These are phyloP conservation scores for Ascochyta lentis DNA, from an alignment of 2,329 filamentous ascomycete species.

Conservation along the genomic window DNA sequence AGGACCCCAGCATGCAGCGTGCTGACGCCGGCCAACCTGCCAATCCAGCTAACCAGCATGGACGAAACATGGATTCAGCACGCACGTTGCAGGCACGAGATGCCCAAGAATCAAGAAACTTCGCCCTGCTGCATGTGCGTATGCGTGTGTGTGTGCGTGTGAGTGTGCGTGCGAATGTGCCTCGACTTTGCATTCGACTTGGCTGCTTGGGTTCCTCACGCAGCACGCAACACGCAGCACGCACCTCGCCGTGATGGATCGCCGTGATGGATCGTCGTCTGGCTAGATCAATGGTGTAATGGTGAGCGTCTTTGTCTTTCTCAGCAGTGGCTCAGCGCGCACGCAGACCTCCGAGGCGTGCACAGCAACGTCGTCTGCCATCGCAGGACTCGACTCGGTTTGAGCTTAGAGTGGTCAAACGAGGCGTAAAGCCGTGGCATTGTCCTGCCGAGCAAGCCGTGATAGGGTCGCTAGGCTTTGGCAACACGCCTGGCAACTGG, in stretches of 20 bases:
- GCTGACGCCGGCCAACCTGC: constrained; percentile 16
- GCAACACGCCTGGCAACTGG: constrained; percentile 23
- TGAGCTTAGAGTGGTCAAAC: constrained; percentile 11
- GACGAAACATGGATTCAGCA: constrained; percentile 8
- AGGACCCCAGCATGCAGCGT: constrained; percentile 6
- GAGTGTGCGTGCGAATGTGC: neutral
- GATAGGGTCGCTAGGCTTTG: constrained; percentile 27
- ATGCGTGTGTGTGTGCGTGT: neutral
- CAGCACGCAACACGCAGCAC: too few relatives aligned
- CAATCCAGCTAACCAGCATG: constrained; percentile 5
- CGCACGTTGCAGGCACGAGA: constrained; percentile 3
- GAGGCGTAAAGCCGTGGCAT: constrained; percentile 23
- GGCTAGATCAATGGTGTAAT: neutral
- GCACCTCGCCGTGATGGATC: neutral
- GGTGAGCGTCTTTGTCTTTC: neutral
- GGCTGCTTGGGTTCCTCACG: neutral
- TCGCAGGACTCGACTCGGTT: constrained; percentile 6
- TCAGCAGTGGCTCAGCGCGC: constrained; percentile 15
- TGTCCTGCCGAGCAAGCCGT: constrained; percentile 38
- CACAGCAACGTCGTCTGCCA: constrained; percentile 3
- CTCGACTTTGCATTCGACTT: constrained; percentile 4
- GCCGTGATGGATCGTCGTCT: neutral
- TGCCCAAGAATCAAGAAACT: constrained; percentile 11
- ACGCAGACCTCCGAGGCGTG: constrained; percentile 3
- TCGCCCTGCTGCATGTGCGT: constrained; percentile 3